Percentiles rank a stretch among this genome's conserved stretches.
Evolutionary conservation across 768 basidiomycete genomes (phyloP).

Genomic region (Russula earlei): DNA sequence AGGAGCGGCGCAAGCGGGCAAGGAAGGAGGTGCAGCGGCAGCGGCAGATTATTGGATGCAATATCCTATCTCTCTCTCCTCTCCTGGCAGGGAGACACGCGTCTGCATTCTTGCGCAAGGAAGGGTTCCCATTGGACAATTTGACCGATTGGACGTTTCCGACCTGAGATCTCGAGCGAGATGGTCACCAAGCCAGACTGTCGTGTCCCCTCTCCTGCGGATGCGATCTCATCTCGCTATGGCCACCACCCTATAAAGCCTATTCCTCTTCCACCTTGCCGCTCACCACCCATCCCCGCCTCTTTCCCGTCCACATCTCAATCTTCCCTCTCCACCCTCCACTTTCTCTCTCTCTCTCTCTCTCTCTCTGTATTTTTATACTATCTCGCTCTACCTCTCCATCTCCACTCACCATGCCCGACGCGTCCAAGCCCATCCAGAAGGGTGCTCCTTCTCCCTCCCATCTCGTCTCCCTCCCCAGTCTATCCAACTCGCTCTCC

Average conservation of each 20-base stretch:
- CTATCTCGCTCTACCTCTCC: constrained; percentile 7
- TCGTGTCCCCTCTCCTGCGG: constrained; percentile 7
- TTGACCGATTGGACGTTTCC: constrained; percentile 11
- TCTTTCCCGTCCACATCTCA: constrained; percentile 17
- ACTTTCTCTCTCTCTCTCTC: constrained; percentile 5
- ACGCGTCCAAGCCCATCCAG: constrained; percentile 27
- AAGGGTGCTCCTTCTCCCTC: constrained; percentile 35
- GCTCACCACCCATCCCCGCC: constrained; percentile 16
- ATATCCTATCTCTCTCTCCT: no score
- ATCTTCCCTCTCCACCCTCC: background rate
- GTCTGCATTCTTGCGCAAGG: background rate
- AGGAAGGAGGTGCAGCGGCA: no score
- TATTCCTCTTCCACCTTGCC: constrained; percentile 22
- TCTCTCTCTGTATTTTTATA: constrained; percentile 8
- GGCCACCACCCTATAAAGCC: constrained; percentile 23
- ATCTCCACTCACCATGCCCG: constrained; percentile 28
- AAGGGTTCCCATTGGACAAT: constrained; percentile 13
- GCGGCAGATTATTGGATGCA: no score
- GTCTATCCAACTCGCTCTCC: constrained; percentile 57
- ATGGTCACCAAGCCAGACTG: constrained; percentile 15
- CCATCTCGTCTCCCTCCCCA: constrained; percentile 64
- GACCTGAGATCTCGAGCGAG: constrained; percentile 9
- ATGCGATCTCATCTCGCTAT: no score
- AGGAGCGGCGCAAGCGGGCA: background rate
- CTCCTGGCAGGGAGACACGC: background rate